A percentile compares a stretch with the other conserved stretches of the same genome.
These are phyloP conservation scores for Tolypocladium tundrense DNA, from an alignment of 2,329 filamentous ascomycete genomes.

Conservation along the genomic window DNA sequence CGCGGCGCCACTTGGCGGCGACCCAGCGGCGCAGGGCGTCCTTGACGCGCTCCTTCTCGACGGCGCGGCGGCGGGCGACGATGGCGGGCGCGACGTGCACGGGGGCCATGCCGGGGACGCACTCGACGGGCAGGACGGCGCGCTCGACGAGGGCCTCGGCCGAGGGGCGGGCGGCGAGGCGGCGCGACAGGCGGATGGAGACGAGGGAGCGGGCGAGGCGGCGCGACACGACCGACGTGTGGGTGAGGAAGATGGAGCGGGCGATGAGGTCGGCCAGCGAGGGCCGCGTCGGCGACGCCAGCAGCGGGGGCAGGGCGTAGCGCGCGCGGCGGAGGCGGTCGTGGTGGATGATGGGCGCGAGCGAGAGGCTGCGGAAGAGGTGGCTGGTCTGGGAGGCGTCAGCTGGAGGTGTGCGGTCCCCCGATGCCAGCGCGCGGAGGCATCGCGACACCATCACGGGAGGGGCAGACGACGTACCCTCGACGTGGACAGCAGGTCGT, in stretches of 20 bases:
- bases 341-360: conserved; percentile 55
- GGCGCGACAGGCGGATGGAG: conserved; percentile 53
- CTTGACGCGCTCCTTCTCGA: conserved; percentile 59
- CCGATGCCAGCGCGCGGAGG: not conserved
- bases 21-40: conserved; percentile 57
- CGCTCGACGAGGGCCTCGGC: conserved; percentile 50
- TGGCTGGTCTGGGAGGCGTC: conserved; percentile 41
- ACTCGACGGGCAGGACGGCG: conserved; percentile 56
- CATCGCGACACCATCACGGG: not conserved
- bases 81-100: conserved; percentile 46
- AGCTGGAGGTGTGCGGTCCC: not conserved
- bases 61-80: conserved; percentile 49
- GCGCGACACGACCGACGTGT: conserved; percentile 54
- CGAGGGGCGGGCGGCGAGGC: conserved; percentile 49
- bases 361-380: conserved; percentile 49
- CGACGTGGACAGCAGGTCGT: conserved; percentile 44
- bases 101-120: conserved; percentile 35
- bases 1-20: conserved; percentile 43
- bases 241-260: conserved; percentile 56
- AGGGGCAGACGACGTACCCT: conserved; percentile 32
- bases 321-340: conserved; percentile 50
- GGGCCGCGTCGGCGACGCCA: conserved; percentile 47
- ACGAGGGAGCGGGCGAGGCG: conserved; percentile 53
- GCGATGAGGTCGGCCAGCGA: conserved; percentile 51
- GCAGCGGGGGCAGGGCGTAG: conserved; percentile 40